These are phyloP conservation scores for Komagataella ulmi DNA, from an alignment of 805 yeast species.

Conservation along the genomic window DNA sequence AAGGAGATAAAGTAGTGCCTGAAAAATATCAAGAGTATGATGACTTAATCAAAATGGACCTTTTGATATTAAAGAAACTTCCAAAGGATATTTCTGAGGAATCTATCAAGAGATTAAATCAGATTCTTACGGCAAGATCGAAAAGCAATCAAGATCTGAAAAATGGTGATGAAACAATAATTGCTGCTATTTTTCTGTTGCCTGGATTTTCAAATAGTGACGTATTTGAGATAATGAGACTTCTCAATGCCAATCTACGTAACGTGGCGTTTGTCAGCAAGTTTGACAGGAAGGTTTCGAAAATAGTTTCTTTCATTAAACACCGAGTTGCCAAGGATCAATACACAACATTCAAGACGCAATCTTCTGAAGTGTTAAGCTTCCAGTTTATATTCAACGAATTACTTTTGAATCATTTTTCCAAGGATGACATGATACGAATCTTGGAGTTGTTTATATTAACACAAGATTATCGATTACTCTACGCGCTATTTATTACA, in stretches of 20 bases:
- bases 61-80: background rate
- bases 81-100: background rate
- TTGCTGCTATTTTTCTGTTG: slow-evolving; percentile 1
- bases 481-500: slow-evolving; percentile 24
- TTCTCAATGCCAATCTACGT: background rate
- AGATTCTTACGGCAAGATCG: background rate
- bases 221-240: slow-evolving; percentile 1
- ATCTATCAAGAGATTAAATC: background rate
- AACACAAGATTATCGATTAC: slow-evolving; percentile 20
- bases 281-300: background rate
- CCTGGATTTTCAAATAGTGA: background rate
- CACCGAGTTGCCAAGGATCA: background rate
- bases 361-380: slow-evolving; percentile 1
- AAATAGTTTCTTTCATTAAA: background rate
- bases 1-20: slow-evolving; percentile 1
- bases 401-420: background rate
- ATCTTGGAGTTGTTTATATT: slow-evolving; percentile 11
- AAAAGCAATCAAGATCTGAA: slow-evolving; percentile 1
- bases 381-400: background rate
- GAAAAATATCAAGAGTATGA: background rate
- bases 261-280: background rate
- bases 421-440: slow-evolving; percentile 3
- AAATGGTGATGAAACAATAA: slow-evolving; percentile 1
- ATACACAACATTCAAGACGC: background rate
- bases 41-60: slow-evolving; percentile 2